These are phyloP conservation scores for Dimargaris cristalligena DNA, from an alignment of 192 early-diverging fungal species.

Conservation along the genomic window DNA sequence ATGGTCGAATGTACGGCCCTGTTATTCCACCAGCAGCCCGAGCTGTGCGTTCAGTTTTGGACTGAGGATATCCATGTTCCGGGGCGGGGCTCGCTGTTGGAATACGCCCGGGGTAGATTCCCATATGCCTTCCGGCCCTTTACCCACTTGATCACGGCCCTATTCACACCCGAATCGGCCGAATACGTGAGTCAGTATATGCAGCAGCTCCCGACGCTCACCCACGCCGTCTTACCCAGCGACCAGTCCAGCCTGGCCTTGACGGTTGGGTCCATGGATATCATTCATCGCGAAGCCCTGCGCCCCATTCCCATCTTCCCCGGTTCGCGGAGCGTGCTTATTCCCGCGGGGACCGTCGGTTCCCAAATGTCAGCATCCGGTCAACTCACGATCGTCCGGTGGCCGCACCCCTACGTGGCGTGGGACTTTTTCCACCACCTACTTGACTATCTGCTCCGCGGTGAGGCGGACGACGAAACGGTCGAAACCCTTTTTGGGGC, in stretches of 20 bases:
- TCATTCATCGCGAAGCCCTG: no score
- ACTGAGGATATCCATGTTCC: background rate
- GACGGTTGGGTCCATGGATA: background rate
- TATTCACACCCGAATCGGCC: conserved; percentile 4
- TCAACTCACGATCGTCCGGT: background rate
- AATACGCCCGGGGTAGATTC: conserved; percentile 1
- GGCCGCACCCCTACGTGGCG: background rate
- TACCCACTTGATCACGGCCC: background rate
- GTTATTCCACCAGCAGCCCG: background rate
- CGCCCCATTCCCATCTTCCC: background rate
- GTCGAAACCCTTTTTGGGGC: background rate
- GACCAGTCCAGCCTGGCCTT: background rate
- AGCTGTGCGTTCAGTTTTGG: conserved; percentile 9
- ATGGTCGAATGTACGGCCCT: background rate
- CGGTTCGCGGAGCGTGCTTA: background rate
- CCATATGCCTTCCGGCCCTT: conserved; percentile 7
- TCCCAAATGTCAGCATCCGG: background rate
- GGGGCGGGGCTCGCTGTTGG: conserved; percentile 2
- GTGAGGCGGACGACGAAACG: background rate
- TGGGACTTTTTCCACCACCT: conserved; percentile 10
- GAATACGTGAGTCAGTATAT: background rate
- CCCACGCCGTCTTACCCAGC: background rate
- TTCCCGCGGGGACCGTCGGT: background rate
- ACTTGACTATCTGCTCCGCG: conserved; percentile 2
- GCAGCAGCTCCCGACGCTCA: conserved; percentile 3